These are phyloP conservation scores for Fusarium virguliforme DNA, from an alignment of 2,329 filamentous ascomycete species.

Conservation along the genomic window DNA sequence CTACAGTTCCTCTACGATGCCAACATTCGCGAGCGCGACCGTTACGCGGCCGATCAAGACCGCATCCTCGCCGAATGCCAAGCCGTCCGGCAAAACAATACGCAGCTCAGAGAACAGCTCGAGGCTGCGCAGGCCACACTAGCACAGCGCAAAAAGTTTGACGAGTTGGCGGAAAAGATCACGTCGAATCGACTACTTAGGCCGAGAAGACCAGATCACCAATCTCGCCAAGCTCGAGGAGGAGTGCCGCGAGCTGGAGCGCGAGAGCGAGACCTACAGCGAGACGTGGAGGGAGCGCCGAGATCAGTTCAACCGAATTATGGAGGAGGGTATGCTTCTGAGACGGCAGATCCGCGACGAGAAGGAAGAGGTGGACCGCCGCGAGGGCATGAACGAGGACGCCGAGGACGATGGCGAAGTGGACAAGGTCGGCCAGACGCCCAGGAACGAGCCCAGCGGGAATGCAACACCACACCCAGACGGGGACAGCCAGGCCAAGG, in stretches of 20 bases:
- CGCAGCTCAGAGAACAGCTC: slow-evolving; percentile 80
- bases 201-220: slow-evolving; percentile 85
- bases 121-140: slow-evolving; percentile 83
- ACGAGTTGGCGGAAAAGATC: slow-evolving; percentile 90
- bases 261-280: slow-evolving; percentile 86
- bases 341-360: slow-evolving; percentile 91
- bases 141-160: slow-evolving; percentile 86
- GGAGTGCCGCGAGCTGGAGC: slow-evolving; percentile 89
- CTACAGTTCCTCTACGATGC: slow-evolving; percentile 89
- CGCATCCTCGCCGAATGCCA: slow-evolving; percentile 86
- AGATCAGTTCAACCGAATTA: slow-evolving; percentile 89
- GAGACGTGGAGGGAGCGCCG: slow-evolving; percentile 87
- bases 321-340: slow-evolving; percentile 91
- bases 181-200: slow-evolving; percentile 84
- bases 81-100: slow-evolving; percentile 82
- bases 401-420: slow-evolving; percentile 72
- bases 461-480: slow-evolving; percentile 68
- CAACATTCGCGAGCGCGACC: slow-evolving; percentile 85
- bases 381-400: slow-evolving; percentile 85
- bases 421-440: slow-evolving; percentile 65
- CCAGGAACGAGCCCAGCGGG: slow-evolving; percentile 65
- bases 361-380: slow-evolving; percentile 92
- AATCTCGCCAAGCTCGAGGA: slow-evolving; percentile 87
- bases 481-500: slow-evolving; percentile 55
- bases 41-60: slow-evolving; percentile 85